Evolutionary conservation across 164 flowering plant species (phyloP).

Genomic region (Vitis labrusca): DNA sequence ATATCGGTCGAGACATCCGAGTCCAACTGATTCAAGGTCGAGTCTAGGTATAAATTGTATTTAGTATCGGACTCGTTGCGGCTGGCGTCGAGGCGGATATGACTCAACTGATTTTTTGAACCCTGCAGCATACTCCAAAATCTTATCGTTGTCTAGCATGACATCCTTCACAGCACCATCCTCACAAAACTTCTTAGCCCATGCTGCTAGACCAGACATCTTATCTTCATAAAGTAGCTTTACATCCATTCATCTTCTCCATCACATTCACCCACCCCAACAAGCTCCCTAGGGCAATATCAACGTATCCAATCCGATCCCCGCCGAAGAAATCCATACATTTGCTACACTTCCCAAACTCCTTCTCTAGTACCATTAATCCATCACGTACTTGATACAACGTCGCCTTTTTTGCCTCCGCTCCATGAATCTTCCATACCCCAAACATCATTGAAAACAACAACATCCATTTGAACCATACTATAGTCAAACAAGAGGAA

Average conservation of each 20-base stretch:
- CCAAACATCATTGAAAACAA: conserved; percentile 33
- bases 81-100: too few relatives aligned
- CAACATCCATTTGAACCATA: background rate
- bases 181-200: conserved; percentile 50
- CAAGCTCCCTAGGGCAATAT: conserved; percentile 51
- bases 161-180: conserved; percentile 49
- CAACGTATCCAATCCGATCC: conserved; percentile 50
- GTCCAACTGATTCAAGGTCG: too few relatives aligned
- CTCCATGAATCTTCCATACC: conserved; percentile 19
- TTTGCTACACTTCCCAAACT: conserved; percentile 40
- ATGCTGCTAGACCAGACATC: conserved; percentile 37
- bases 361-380: conserved; percentile 46
- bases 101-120: too few relatives aligned
- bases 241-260: conserved; percentile 24
- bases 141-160: conserved; percentile 55
- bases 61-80: too few relatives aligned
- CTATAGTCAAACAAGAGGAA: too few relatives aligned
- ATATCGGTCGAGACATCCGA: too few relatives aligned
- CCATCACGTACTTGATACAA: conserved; percentile 26
- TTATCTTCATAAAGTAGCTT: conserved; percentile 40
- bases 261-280: conserved; percentile 49
- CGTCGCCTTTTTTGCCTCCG: conserved; percentile 34
- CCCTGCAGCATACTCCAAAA: conserved; percentile 31
- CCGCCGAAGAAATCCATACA: conserved; percentile 66
- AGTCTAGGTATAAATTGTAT: too few relatives aligned